phyloP scores from a whole-genome alignment of 2,329 filamentous ascomycete species.

The Apiospora phragmitis region DNA sequence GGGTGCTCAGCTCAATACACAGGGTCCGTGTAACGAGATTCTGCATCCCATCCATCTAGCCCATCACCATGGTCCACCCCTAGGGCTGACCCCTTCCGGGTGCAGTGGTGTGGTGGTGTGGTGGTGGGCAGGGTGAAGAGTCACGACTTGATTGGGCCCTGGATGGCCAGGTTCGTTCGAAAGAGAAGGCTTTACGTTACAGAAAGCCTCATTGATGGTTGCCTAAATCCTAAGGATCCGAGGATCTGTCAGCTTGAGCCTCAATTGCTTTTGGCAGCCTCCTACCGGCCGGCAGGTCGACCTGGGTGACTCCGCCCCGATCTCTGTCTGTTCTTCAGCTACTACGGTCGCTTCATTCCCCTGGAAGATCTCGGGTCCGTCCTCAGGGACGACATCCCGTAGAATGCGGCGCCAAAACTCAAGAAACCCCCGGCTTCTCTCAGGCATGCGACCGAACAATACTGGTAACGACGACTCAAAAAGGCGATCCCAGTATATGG shows the following conservation, averaged over 20 bases:
- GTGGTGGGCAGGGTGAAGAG: constrained; percentile 5
- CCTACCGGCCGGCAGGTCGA: neutral
- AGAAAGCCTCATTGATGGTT: neutral
- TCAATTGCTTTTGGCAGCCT: neutral
- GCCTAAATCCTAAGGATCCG: neutral
- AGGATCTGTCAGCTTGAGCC: neutral
- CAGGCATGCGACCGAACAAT: neutral
- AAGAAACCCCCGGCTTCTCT: neutral
- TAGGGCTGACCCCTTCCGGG: neutral
- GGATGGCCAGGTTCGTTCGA: constrained; percentile 7
- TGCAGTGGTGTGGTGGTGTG: neutral
- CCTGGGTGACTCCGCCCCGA: neutral
- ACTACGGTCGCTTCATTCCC: neutral
- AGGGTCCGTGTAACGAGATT: neutral
- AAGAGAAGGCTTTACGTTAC: constrained; percentile 9
- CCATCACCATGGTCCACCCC: neutral
- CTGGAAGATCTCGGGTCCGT: neutral
- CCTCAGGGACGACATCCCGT: neutral
- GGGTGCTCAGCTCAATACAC: neutral
- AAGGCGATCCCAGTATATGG: neutral
- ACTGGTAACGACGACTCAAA: neutral
- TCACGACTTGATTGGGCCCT: neutral
- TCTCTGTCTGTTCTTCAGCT: neutral
- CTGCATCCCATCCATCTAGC: neutral
- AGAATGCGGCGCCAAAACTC: neutral